Evolutionary conservation across 768 basidiomycete species (phyloP), one percentile per base, ranked within the genome.

Genomic region (Calocybe cyanea): DNA sequence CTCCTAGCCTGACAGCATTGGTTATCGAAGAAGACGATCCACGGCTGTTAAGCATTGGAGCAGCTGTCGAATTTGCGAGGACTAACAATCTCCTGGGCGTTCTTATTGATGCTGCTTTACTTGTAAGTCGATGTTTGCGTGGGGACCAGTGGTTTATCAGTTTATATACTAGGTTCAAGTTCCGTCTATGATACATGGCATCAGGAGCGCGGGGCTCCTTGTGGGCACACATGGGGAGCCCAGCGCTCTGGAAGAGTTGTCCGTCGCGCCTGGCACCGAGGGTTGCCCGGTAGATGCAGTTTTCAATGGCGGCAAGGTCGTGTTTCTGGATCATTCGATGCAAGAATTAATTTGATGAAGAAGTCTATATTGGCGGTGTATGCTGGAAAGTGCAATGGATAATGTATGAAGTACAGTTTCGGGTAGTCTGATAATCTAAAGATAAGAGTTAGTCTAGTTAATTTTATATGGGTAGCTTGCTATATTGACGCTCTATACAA

Each of bases 41-140:
- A 53, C 71, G 81, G 46, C 59, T 78, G 36, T 70, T 78, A 39
- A 93, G 91, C 58, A 81, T 98, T 31, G 80, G 87, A 48, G 83
- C 90, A 46, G 93, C 92, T 13, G 92, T 98, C 45, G 92, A 94
- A 56, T 96, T 97, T 58, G 88, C 93, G 17, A 89, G 86, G 57
- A 72, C 76, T 37, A 97, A 97, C 65, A 98, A 99, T 64, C 69
- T 99, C 17, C 70, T 99, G 45, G 96, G 96, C 46, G 73, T 99
- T 36, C 83, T 95, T 59, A 76, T 96, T 40, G 90, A 96, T 62
- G 87, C 87, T 9, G 79, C 83, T 30, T 72, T 97, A 48, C 67
- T 98, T 70, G 95, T 96, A 60, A 64, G 82, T 67, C 17, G 25
- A 47, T 42, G 53, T 40, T 33, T 48, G n/a, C 24, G 9, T 14